A percentile compares a stretch with the other conserved stretches of the same genome.
phyloP scores from a whole-genome alignment of 306 rosid species.

The Begonia masoniana region DNA sequence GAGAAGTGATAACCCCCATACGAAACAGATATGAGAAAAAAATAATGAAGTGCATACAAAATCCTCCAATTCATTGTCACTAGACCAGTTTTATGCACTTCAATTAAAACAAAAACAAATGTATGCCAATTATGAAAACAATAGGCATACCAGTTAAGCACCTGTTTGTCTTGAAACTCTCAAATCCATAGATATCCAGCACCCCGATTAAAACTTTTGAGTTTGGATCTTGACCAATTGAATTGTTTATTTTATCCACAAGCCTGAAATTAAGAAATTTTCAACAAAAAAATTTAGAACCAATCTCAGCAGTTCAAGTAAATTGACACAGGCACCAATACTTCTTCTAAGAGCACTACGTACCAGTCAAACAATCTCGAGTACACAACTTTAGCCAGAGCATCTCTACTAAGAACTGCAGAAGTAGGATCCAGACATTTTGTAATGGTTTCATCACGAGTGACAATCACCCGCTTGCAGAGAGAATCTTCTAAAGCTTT shows the following conservation, averaged over 20 bases:
- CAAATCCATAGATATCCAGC: constrained; percentile 98
- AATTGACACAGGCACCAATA: constrained; percentile 4
- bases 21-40: too few relatives aligned
- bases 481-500: constrained; percentile 96
- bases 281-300: constrained; percentile 12
- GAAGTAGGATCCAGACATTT: constrained; percentile 91
- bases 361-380: constrained; percentile 96
- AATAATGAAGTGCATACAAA: too few relatives aligned
- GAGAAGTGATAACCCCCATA: too few relatives aligned
- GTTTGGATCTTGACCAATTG: constrained; percentile 94
- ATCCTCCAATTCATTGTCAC: too few relatives aligned
- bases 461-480: constrained; percentile 94
- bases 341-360: constrained; percentile 4
- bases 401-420: constrained; percentile 90
- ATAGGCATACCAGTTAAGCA: constrained; percentile 39
- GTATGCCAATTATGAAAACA: constrained; percentile 24
- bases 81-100: too few relatives aligned
- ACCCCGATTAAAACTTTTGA: constrained; percentile 86
- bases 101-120: background rate
- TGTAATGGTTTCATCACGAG: constrained; percentile 90
- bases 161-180: constrained; percentile 99
- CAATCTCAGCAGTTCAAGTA: constrained; percentile 6
- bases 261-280: constrained; percentile 53
- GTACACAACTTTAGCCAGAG: constrained; percentile 89
- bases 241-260: constrained; percentile 74